Base-by-base conservation (phyloP, 208 protist species). In the Wallacemonas sp. region DNA sequence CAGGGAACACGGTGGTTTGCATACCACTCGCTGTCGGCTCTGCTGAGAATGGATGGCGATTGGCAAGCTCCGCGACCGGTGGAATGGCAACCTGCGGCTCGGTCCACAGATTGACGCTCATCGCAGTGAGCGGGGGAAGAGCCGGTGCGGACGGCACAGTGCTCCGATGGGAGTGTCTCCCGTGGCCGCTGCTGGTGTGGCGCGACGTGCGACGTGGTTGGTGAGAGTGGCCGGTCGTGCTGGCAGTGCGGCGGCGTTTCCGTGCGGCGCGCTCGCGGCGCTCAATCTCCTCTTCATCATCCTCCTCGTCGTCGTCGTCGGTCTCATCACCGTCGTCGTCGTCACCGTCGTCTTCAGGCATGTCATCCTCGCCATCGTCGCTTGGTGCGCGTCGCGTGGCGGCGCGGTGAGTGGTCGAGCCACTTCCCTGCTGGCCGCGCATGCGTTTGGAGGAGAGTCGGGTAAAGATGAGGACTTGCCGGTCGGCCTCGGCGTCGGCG, bases 61-160 rank as follows among this genome's bases (percentile, higher is more conserved):
- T 63, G 22, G 69, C 67, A 14, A 92, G 65, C 52, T 87, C 72
- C 4, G 25, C 67, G 16, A 78, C 33, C 1, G 72, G 42, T 18
- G 81, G 71, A 1, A 54, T 10, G 10, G 65, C 71, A n/a, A 54
- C 61, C 22, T 77, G 55, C 39, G 65, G 71, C 41, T 94, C 89
- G 2, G 81, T 76, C 85, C 85, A 94, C 25, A 86, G 49, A 71
- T 92, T 92, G 20, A 94, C 83, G 54, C 83, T 82, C 16, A 79
- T 63, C 1, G 76, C 71, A 59, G 73, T 76, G 49, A 94, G 69
- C 32, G 81, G 59, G 12, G 62, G 31, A 10, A 25, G 31, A n/a
- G 52, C 31, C 20, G 52, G 31, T 42, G 5, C 32, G 10, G 3
- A 11, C 11, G 20, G 29, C 18, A 36, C 29, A 4, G 36, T 29